Evolutionary conservation across 2,329 filamentous ascomycete species (phyloP).

Genomic region (Penicillium capsulatum): DNA sequence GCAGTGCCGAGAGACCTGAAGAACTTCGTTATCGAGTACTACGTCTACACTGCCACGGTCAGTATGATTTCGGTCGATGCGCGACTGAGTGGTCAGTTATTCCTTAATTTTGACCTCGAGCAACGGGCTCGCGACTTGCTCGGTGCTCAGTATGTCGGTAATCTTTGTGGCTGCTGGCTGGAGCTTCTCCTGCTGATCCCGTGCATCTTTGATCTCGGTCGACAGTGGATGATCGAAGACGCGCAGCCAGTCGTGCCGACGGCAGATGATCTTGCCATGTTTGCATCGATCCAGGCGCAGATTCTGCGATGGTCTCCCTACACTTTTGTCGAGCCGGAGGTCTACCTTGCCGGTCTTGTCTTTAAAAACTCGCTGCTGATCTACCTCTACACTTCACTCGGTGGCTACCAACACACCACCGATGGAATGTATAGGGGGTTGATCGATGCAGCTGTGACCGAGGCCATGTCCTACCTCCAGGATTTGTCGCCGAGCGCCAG

Average conservation of each 20-base stretch:
- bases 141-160: constrained; percentile 27
- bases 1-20: constrained; percentile 38
- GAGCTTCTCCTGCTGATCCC: constrained; percentile 30
- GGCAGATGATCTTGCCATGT: constrained; percentile 44
- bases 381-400: constrained; percentile 38
- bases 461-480: constrained; percentile 26
- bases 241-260: constrained; percentile 25
- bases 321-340: constrained; percentile 33
- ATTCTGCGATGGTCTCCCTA: constrained; percentile 42
- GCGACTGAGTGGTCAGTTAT: constrained; percentile 25
- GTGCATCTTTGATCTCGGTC: constrained; percentile 30
- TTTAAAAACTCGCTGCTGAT: constrained; percentile 47
- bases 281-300: constrained; percentile 43
- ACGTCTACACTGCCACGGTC: constrained; percentile 46
- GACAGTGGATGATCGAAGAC: constrained; percentile 34
- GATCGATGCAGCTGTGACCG: constrained; percentile 23
- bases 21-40: constrained; percentile 49
- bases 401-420: constrained; percentile 20
- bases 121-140: constrained; percentile 31
- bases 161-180: constrained; percentile 31
- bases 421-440: constrained; percentile 28
- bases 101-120: constrained; percentile 43
- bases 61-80: constrained; percentile 47
- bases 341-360: constrained; percentile 41
- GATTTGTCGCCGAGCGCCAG: constrained; percentile 25